Evolutionary conservation across 1,139 yeast genomes (phyloP), one percentile per base, ranked within the genome.

Genomic region (Lodderomyces elongisporus): DNA sequence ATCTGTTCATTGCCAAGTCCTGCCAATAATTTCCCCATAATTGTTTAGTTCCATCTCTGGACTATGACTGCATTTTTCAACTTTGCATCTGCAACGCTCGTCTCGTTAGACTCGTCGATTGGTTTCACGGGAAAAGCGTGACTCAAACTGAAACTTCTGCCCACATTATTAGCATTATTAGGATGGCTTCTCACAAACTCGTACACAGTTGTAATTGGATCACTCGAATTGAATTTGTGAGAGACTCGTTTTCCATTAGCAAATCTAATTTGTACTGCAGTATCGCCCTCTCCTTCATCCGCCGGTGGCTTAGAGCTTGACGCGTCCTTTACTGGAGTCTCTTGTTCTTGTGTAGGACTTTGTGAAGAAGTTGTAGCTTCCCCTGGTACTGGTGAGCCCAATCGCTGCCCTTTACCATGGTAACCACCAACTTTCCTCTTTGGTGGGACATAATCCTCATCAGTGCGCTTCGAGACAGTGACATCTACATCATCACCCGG

Each of bases 401-500:
- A 67, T 46, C 97, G 70, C 39, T 81, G 82, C n/a, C 99, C 98
- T 2, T 62, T 52, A 4, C 98, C 97, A 17, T 59, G 64, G 54
- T 85, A 89, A 0, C 96, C 95, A 4, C 79, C 87, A 5, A 62
- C 45, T 51, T 52, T 73, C 37, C 74, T 69, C 60, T 79, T 82
- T 22, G 95, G 89, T 8, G 93, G 81, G 28, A 54, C 62, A 60
- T 76, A 91, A 34, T 85, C 87, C 54, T 89, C 95, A 38, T 87
- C 95, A 31, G 85, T 63, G 48, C 81, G 80, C 50, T 81, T 79
- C 40, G 72, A 70, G n/a, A 91, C 94, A 28, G 80, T 77, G 13
- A 91, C 96, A 54, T 89, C 96, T n/a, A 93, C 97, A 44, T 85
- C 93, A 61, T 91, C 97, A 29, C 95, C 95, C 51, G 79, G 79